Evolutionary conservation across 1,284 basidiomycete species (phyloP).

Genomic region (Ceratobasidium sp.): DNA sequence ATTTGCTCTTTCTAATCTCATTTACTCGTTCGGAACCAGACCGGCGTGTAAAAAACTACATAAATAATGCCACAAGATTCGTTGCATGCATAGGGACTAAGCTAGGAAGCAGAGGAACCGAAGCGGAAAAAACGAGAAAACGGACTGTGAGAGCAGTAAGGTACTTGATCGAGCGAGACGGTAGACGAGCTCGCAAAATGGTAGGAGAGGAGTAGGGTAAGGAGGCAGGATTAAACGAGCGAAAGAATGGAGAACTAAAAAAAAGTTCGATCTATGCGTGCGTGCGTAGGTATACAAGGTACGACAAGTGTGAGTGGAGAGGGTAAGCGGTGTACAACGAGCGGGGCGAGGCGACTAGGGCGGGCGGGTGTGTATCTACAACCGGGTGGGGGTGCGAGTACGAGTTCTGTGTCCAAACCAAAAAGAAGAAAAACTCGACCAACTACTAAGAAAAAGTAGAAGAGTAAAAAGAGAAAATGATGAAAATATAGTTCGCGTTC

Average conservation of each 20-base stretch:
- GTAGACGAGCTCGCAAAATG: not conserved
- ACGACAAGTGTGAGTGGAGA: too few relatives aligned
- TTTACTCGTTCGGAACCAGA: not conserved
- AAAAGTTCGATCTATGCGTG: constrained; percentile 28
- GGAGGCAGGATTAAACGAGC: too few relatives aligned
- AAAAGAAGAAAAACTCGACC: not conserved
- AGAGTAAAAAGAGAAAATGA: constrained; percentile 4
- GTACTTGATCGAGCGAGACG: constrained; percentile 6
- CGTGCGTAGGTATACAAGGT: too few relatives aligned
- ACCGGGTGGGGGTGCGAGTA: too few relatives aligned
- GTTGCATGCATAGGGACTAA: constrained; percentile 28
- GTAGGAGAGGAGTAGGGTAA: not conserved
- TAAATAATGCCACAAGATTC: constrained; percentile 41
- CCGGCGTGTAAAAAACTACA: constrained; percentile 22
- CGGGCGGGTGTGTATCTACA: too few relatives aligned
- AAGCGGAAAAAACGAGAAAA: constrained; percentile 1
- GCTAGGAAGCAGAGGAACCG: constrained; percentile 5
- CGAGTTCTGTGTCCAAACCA: too few relatives aligned
- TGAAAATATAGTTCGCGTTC: constrained; percentile 14
- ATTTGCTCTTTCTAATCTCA: too few relatives aligned
- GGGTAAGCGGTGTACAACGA: constrained; percentile 4
- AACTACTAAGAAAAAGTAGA: not conserved
- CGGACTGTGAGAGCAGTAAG: not conserved
- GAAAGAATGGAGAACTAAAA: constrained; percentile 3
- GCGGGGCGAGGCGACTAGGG: not conserved